Percentiles rank a stretch among this genome's conserved stretches.
These are phyloP conservation scores for Mycena haematopus DNA, from an alignment of 768 basidiomycete species.

Conservation along the genomic window DNA sequence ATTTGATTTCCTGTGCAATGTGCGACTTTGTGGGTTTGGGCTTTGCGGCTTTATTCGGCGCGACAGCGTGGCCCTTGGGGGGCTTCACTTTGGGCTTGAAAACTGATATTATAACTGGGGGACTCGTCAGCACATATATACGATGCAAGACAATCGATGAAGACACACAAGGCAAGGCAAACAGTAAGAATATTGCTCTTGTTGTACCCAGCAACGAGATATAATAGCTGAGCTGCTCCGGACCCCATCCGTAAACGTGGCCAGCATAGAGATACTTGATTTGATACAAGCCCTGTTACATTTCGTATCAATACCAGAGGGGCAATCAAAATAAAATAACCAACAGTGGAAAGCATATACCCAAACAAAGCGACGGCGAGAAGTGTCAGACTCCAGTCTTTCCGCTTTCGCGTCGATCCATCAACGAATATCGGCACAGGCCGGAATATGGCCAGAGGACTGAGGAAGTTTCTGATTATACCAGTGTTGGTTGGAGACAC, in stretches of 20 bases:
- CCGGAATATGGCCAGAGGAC: slow-evolving; percentile 72
- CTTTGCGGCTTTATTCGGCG: slow-evolving; percentile 32
- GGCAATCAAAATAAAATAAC: slow-evolving; percentile 30
- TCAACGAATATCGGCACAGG: slow-evolving; percentile 58
- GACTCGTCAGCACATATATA: background rate
- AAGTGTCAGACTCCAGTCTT: slow-evolving; percentile 84
- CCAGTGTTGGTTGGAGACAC: slow-evolving; percentile 26
- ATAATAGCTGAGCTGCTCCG: slow-evolving; percentile 79
- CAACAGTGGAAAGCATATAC: slow-evolving; percentile 68
- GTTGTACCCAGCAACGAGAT: slow-evolving; percentile 69
- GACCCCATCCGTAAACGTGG: slow-evolving; percentile 75
- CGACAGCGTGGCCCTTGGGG: slow-evolving; percentile 8
- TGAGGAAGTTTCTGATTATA: slow-evolving; percentile 48
- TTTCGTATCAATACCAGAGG: background rate
- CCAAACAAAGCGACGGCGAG: slow-evolving; percentile 68
- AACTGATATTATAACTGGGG: slow-evolving; percentile 60
- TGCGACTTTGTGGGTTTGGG: slow-evolving; percentile 57
- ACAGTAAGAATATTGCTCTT: slow-evolving; percentile 65
- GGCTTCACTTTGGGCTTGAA: slow-evolving; percentile 55
- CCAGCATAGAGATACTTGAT: slow-evolving; percentile 84
- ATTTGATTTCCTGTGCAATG: slow-evolving; percentile 68
- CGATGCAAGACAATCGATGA: background rate
- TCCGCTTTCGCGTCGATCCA: slow-evolving; percentile 48
- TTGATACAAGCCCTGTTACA: slow-evolving; percentile 67
- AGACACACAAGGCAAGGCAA: slow-evolving; percentile 48